A percentile compares a stretch with the other conserved stretches of the same genome.
phyloP scores from a whole-genome alignment of 805 yeast species.

The Wickerhamiella hasegawae region DNA sequence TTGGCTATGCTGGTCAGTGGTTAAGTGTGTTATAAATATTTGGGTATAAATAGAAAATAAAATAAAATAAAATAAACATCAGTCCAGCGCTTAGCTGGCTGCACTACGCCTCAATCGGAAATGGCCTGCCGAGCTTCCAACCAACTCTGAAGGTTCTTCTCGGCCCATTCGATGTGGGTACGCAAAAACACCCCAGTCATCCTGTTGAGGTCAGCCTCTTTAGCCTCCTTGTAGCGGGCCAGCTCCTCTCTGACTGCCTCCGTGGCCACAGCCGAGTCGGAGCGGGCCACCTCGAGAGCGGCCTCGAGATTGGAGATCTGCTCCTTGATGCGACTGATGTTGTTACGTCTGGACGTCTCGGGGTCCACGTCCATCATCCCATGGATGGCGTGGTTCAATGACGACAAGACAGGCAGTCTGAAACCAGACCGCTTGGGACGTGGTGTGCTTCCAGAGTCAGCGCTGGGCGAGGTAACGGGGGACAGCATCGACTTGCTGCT shows the following conservation, averaged over 20 bases:
- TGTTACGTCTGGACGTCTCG: constrained; percentile 41
- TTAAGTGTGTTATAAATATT: too few species aligned
- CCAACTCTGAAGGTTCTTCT: constrained; percentile 51
- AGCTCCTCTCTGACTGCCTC: constrained; percentile 29
- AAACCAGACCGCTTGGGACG: constrained; percentile 18
- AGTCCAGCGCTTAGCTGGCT: too few species aligned
- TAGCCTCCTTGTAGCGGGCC: constrained; percentile 31
- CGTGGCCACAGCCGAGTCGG: constrained; percentile 35
- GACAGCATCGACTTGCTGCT: not conserved
- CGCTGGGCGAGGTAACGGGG: not conserved
- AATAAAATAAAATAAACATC: too few species aligned
- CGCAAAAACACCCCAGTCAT: constrained; percentile 38
- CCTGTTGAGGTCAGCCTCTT: constrained; percentile 34
- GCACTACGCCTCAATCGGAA: constrained; percentile 4
- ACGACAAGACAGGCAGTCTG: constrained; percentile 38
- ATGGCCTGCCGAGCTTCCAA: constrained; percentile 33
- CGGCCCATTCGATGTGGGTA: constrained; percentile 49
- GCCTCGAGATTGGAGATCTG: constrained; percentile 33
- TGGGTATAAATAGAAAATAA: too few species aligned
- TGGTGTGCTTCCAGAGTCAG: not conserved
- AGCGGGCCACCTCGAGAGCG: constrained; percentile 36
- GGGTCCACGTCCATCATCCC: constrained; percentile 56
- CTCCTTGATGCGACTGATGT: constrained; percentile 28
- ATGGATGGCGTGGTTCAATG: constrained; percentile 35
- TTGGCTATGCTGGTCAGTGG: too few species aligned